Percentiles rank a stretch among this genome's conserved stretches.
Conservation (phyloP, 169 alveolate species). For the Miamiensis avidus region DNA sequence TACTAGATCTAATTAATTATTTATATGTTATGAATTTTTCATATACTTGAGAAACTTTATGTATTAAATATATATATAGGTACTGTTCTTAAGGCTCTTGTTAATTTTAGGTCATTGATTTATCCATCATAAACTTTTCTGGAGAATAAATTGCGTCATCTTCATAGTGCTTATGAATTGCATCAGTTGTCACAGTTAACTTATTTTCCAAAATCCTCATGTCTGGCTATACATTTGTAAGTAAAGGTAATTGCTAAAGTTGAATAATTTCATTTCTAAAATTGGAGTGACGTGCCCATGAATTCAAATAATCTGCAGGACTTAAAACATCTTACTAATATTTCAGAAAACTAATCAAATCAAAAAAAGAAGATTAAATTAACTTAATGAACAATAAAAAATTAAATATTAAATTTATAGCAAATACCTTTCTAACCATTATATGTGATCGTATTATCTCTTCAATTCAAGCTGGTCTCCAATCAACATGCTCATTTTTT, state of each 20-base stretch:
- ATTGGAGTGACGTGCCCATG: constrained; percentile 42
- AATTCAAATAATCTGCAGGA: constrained; percentile 39
- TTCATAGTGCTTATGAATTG: neutral
- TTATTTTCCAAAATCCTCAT: constrained; percentile 12
- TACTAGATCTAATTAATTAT: neutral
- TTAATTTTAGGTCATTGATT: neutral
- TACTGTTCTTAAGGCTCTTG: neutral
- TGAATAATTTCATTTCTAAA: constrained; percentile 33
- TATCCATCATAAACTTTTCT: neutral
- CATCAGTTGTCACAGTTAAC: neutral
- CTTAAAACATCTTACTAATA: constrained; percentile 35
- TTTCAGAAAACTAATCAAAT: constrained; percentile 19
- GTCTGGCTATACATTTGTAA: constrained; percentile 33
- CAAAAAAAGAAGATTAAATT: too few relatives aligned
- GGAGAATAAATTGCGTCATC: neutral
- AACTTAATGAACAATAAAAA: too few relatives aligned
- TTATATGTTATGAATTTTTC: too few relatives aligned
- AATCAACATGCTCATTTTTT: constrained; percentile 33
- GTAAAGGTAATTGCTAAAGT: constrained; percentile 13
- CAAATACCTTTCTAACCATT: constrained; percentile 36
- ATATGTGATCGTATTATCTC: constrained; percentile 35
- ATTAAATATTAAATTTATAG: too few relatives aligned
- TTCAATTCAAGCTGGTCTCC: constrained; percentile 45
- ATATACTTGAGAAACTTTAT: too few relatives aligned
- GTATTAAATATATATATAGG: too few relatives aligned